phyloP scores from a whole-genome alignment of 1,139 yeast species.

The Saccharomycopsis hybrid region DNA sequence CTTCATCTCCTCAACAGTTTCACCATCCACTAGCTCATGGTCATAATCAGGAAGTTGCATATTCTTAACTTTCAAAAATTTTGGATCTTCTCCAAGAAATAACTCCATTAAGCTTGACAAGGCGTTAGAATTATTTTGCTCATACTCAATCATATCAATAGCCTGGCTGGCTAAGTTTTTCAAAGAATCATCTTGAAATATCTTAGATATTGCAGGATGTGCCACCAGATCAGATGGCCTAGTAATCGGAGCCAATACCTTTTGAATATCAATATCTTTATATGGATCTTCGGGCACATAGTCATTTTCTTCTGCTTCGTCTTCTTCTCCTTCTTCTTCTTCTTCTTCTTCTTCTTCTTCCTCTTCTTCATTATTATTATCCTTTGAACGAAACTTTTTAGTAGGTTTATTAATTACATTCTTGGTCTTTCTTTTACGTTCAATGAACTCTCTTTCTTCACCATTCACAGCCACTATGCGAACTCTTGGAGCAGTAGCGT shows the following conservation, averaged over 20 bases:
- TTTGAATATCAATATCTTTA: slow-evolving; percentile 38
- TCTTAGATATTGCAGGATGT: slow-evolving; percentile 63
- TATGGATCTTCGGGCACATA: slow-evolving; percentile 32
- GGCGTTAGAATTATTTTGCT: slow-evolving; percentile 67
- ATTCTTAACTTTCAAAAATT: slow-evolving; percentile 53
- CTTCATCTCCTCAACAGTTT: slow-evolving; percentile 14
- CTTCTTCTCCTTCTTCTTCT: slow-evolving; percentile 22
- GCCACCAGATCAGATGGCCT: slow-evolving; percentile 75
- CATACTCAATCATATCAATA: slow-evolving; percentile 70
- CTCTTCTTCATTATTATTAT: slow-evolving; percentile 21
- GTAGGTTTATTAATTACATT: too few relatives aligned
- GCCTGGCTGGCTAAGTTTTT: slow-evolving; percentile 61
- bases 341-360: slow-evolving; percentile 24
- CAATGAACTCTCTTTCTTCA: slow-evolving; percentile 29
- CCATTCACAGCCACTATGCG: slow-evolving; percentile 18
- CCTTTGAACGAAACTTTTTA: too few relatives aligned
- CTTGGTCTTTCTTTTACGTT: slow-evolving; percentile 24
- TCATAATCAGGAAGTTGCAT: slow-evolving; percentile 65
- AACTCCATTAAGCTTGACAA: slow-evolving; percentile 67
- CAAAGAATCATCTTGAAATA: slow-evolving; percentile 49
- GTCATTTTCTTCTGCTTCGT: slow-evolving; percentile 22
- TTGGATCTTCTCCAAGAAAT: slow-evolving; percentile 82
- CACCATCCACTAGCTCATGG: slow-evolving; percentile 37
- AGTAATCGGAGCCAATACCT: slow-evolving; percentile 66
- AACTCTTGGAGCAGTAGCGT: slow-evolving; percentile 17